Base-by-base conservation (phyloP, 2,329 filamentous ascomycete genomes). In the Ophiostoma piceae region DNA sequence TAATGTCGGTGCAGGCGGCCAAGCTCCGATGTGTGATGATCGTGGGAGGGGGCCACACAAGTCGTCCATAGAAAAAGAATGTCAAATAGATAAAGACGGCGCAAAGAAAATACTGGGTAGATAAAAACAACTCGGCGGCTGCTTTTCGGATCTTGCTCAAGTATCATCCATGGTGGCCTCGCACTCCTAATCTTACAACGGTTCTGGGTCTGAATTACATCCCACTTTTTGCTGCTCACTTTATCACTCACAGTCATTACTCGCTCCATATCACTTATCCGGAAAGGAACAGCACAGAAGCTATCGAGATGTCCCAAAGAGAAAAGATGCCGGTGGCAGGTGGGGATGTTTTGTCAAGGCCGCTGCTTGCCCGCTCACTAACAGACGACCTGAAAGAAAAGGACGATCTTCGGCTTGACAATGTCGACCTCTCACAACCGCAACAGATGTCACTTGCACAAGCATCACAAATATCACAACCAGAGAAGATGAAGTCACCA, bases 311-410 rank as follows among this genome's bases (percentile, higher is more conserved):
- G 51, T 57, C 51, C 2, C n/a, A 26, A 14, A 57, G 11, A 12
- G 51, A 57, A 57, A 57, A 29, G 22, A 26, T 22, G n/a, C 3
- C n/a, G 22, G 9, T 26, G 51, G 2, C 22, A 22, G 4, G 51
- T 57, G 22, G 19, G 16, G 51, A 57, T 57, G 19, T 32, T 1
- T 9, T 62, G 26, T 32, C 57, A 62, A 26, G 57, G 12, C 57
- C 57, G 57, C 51, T 57, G 51, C 51, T 57, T n/a, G n/a, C 51
- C n/a, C 57, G 57, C 57, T 62, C 57, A 19, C 26, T 32, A 4
- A 62, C 57, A 62, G 64, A 69, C 35, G 68, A 69, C n/a, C 9
- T 47, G 1, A 43, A 43, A 26, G 64, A 66, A 26, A 62, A 66
- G 14, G 47, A 37, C 19, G 16, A 66, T 6, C 68, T 51, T 19